Base-by-base conservation (phyloP, 2,329 filamentous ascomycete species). In the Trichophyton rubrum region DNA sequence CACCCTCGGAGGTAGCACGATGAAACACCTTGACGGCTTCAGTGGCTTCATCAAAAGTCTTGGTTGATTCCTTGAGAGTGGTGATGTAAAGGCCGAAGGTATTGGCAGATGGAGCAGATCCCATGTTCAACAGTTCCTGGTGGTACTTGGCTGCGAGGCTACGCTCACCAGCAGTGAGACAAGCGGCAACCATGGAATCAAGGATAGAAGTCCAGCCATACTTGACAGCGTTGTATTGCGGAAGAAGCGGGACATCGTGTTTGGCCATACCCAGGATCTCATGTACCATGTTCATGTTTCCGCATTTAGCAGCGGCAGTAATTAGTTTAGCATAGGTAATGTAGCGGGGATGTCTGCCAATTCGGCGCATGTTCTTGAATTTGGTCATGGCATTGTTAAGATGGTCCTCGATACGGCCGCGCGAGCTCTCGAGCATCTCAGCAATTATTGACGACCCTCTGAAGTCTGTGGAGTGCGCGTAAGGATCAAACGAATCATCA, bases 61-160 rank as follows among this genome's bases (percentile, higher is more conserved):
- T 96, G 66, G 90, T 90, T 0, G 90, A 95, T 71, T 96, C 92
- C 78, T 97, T 96, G 63, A 99, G 80, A 1, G 92, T 97, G n/a
- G 95, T 97, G 75, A 99, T 99, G 80, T 97, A 99, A 17, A 99
- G 83, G 62, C 93, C 93, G 67, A 95, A 99, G 0, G 93, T 99
- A 79, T 99, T 99, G 49, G 93, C 93, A 1, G 92, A 95, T 15
- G 93, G 93, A 8, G 91, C 87, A 62, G 88, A 85, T 56, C 92
- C 92, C 79, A 97, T 93, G 63, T 90, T 86, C 56, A 95, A 80
- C 66, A 99, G 81, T 73, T 99, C 90, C 73, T 93, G 87, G 71
- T 97, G 93, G 74, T 88, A 96, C 67, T 90, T 85, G 72, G 87
- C 86, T 63, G 93, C 93, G 62, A 89, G 78, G 62, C 82, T 81